Percentiles rank a stretch among this genome's conserved stretches.
Evolutionary conservation across 116 monocot genomes (phyloP).

Genomic region (Posidonia oceanica): DNA sequence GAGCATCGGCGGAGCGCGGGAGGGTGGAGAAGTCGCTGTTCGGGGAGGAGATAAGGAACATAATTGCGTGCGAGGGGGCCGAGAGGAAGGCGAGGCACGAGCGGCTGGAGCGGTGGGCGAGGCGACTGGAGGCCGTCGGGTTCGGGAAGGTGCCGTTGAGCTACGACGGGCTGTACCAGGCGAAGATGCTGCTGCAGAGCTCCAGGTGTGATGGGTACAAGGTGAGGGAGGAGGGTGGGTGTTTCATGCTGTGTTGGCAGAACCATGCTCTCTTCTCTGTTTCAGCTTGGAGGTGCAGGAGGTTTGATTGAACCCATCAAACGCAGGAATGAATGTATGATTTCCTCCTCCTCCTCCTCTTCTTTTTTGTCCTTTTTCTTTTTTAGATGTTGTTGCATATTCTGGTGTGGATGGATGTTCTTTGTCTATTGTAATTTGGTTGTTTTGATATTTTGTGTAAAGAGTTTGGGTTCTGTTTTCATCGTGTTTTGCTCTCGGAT

Average conservation of each 20-base stretch:
- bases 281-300: slow-evolving; percentile 49
- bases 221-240: slow-evolving; percentile 40
- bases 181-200: slow-evolving; percentile 28
- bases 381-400: too few species aligned
- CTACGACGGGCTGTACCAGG: slow-evolving; percentile 35
- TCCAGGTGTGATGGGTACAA: slow-evolving; percentile 29
- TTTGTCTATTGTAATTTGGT: too few species aligned
- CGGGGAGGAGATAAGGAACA: slow-evolving; percentile 59
- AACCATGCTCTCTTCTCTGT: slow-evolving; percentile 44
- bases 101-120: slow-evolving; percentile 45
- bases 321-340: neutral
- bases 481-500: too few species aligned
- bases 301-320: slow-evolving; percentile 17
- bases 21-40: slow-evolving; percentile 42
- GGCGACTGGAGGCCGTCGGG: slow-evolving; percentile 31
- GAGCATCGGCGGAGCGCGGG: slow-evolving; percentile 29
- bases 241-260: slow-evolving; percentile 47
- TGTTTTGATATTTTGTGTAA: too few species aligned
- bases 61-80: slow-evolving; percentile 50
- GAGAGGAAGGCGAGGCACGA: slow-evolving; percentile 67
- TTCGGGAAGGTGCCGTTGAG: slow-evolving; percentile 36
- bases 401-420: too few species aligned
- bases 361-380: neutral
- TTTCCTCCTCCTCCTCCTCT: neutral
- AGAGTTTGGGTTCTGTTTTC: too few species aligned